Evolutionary conservation across 306 rosid genomes (phyloP).

Genomic region (Medicago lupulina): DNA sequence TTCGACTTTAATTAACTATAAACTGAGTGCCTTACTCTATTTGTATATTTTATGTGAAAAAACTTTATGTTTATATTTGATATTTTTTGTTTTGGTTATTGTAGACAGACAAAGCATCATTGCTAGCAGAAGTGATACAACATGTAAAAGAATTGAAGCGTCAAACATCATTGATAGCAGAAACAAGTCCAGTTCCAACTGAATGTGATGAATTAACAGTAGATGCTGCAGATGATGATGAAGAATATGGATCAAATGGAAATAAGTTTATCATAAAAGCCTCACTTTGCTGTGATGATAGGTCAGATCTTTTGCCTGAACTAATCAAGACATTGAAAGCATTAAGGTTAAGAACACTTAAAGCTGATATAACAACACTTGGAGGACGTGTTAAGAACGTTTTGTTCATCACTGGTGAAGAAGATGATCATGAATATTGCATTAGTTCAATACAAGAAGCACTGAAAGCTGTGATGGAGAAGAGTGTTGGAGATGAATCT

Average conservation of each 20-base stretch:
- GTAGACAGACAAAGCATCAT: constrained; percentile 96
- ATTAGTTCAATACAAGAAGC: constrained; percentile 86
- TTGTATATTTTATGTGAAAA: not conserved
- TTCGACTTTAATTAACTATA: too few species aligned
- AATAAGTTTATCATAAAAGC: constrained; percentile 77
- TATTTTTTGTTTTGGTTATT: not conserved
- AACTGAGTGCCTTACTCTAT: not conserved
- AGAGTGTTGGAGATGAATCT: constrained; percentile 62
- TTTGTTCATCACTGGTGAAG: constrained; percentile 76
- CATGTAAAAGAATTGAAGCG: constrained; percentile 93
- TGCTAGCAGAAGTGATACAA: constrained; percentile 91
- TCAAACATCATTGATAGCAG: constrained; percentile 81
- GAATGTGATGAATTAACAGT: constrained; percentile 82
- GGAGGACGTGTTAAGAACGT: constrained; percentile 95
- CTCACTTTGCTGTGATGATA: constrained; percentile 87
- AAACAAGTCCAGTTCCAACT: constrained; percentile 80
- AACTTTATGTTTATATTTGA: too few species aligned
- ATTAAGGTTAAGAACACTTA: constrained; percentile 71
- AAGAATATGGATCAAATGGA: constrained; percentile 53
- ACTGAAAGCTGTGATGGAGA: constrained; percentile 86
- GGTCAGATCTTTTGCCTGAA: constrained; percentile 86
- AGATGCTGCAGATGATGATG: constrained; percentile 62
- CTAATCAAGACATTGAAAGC: constrained; percentile 79
- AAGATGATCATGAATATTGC: constrained; percentile 56
- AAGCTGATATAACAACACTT: constrained; percentile 88